Base-by-base conservation (phyloP, 2,329 filamentous ascomycete species). In the Paramyrothecium roridum region DNA sequence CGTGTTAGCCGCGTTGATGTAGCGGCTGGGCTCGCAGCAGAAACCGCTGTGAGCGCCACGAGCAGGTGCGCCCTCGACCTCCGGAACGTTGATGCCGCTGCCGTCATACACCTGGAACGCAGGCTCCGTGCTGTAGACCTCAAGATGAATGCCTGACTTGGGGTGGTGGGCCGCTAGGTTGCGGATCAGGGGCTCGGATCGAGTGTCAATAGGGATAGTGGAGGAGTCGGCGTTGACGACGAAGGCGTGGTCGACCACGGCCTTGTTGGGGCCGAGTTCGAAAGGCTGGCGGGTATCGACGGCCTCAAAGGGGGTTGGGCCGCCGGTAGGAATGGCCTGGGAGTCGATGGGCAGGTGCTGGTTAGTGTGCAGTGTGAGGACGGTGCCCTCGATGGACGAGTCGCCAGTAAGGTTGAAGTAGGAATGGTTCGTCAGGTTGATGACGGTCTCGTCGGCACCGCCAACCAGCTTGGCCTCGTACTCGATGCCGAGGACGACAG, bases 61-160 rank as follows among this genome's bases (percentile, higher is more conserved):
- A 1, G 87, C 86, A 0, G 88, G 84, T 26, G 83, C 72, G 2
- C 79, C 79, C n/a, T 78, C 80, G 3, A 85, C 78, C 30, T 77
- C 87, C 0, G 90, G 88, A 13, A 96, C 88, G 64, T 95, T 77
- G 61, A 96, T 92, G 67, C 86, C 88, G 67, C 90, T 88, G 61
- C 93, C 95, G 0, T 92, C 96, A 75, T 98, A 98, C 76, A 97
- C 96, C 73, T 98, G 93, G 80, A 97, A 98, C 0, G 91, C 90
- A 0, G 95, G 95, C 78, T 98, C 93, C 0, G 93, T 98, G 77
- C 90, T 95, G 66, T 86, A 79, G 7, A 96, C 88, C 72, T 97
- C 90, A 51, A 98, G 84, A 69, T 96, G 88, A 61, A 97, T 80
- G 59, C 85, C 84, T 26, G 86, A 88, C 51, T 78, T 79, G 7